Base-by-base conservation (phyloP, 202 grass and related monocot species). In the Musa balbisiana region DNA sequence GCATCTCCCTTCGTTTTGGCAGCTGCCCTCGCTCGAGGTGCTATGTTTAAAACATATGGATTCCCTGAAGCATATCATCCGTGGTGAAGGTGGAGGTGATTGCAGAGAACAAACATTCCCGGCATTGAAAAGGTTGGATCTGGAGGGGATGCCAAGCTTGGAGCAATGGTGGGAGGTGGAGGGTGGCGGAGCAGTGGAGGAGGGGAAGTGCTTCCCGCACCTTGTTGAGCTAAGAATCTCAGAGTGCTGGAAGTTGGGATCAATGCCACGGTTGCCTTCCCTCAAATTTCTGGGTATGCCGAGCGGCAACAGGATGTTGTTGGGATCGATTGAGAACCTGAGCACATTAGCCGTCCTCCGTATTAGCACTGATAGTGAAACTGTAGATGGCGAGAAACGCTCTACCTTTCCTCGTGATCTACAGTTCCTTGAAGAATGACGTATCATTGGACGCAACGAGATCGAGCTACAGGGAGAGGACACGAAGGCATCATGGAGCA, bases 1-100 rank as follows among this genome's bases (percentile, higher is more conserved):
- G 15, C 63, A 85, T 76, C 78, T 85, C 9, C 78, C 83, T 8
- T 19, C 78, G 49, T 76, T 81, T 3, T 79, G 78, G 75, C 59
- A 74, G 20, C 60, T 81, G n/a, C 12, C 20, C 29, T 77, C 66
- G 1, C 83, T 85, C 71, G 69, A 76, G 66, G n/a, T 51, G 59
- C 78, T 85, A 20, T 52, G 63, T 53, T 49, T 85, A 62, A 55
- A n/a, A 64, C 51, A 73, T 14, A 78, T 78, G 82, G 20, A 68
- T 72, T 19, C 52, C 49, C 14, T 81, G 51, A 13, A 43, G 65
- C 3, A 68, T 26, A 68, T 68, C 13, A 12, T 25, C 3, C 25
- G 25, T 25, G 25, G 1, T 25, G 25, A 25, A 25, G 14, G 10
- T 43, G 27, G 8, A 29, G 14, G 14, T 33, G 27, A 43, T 67